Evolutionary conservation across 73 alveolate species (phyloP).

Genomic region (Paramecium caudatum): DNA sequence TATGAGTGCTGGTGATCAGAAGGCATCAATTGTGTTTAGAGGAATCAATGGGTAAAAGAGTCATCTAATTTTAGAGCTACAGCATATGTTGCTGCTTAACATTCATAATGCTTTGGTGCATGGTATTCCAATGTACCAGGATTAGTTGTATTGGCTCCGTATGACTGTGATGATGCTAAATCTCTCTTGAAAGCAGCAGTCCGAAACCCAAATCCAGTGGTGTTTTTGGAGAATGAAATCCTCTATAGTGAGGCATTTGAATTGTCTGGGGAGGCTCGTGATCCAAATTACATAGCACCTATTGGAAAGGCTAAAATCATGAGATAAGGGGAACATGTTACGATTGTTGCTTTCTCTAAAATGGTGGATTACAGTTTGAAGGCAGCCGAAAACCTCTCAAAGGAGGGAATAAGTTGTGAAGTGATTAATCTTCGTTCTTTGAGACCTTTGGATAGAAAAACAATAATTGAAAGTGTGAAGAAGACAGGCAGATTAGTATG

Average conservation of each 20-base stretch:
- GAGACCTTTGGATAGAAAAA: constrained; percentile 89
- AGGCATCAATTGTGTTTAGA: constrained; percentile 90
- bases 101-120: constrained; percentile 92
- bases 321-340: constrained; percentile 90
- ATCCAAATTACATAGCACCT: constrained; percentile 88
- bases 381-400: constrained; percentile 88
- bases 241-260: constrained; percentile 86
- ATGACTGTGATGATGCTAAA: constrained; percentile 89
- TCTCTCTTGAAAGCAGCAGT: constrained; percentile 91
- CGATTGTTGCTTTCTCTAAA: constrained; percentile 89
- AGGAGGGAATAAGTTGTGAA: constrained; percentile 86
- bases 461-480: constrained; percentile 87
- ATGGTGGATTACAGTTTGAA: constrained; percentile 85
- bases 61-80: constrained; percentile 73
- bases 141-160: constrained; percentile 88
- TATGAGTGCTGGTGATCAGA: constrained; percentile 91
- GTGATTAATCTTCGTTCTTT: constrained; percentile 88
- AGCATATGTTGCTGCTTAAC: constrained; percentile 95
- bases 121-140: constrained; percentile 95
- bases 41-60: constrained; percentile 88
- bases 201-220: constrained; percentile 93
- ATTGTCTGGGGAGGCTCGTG: constrained; percentile 83
- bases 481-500: constrained; percentile 91
- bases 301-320: constrained; percentile 90
- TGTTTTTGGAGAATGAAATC: constrained; percentile 91